phyloP scores from a whole-genome alignment of 306 rosid genomes.

The Hylodesmum podocarpum region DNA sequence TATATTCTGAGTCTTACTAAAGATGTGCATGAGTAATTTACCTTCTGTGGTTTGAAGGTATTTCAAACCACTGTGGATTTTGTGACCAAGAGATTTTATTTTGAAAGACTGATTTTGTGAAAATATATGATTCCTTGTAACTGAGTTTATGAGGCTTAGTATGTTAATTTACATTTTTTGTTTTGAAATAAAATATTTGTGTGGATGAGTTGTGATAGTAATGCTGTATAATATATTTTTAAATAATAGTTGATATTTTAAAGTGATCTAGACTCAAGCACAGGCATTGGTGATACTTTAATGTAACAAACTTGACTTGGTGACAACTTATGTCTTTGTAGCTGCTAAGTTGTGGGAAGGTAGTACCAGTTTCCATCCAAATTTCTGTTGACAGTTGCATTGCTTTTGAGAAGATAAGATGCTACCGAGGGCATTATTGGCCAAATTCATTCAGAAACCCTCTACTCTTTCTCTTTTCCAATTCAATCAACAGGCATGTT shows the following conservation, averaged over 20 bases:
- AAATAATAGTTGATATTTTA: not conserved
- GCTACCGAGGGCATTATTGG: slow-evolving; percentile 47
- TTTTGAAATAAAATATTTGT: not conserved
- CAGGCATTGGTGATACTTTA: not conserved
- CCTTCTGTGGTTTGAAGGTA: too few species aligned
- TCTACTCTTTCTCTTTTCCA: slow-evolving; percentile 34
- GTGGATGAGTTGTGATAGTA: not conserved
- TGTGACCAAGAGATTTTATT: not conserved
- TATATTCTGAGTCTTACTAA: not conserved
- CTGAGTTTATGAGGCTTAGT: not conserved
- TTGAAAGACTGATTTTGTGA: not conserved
- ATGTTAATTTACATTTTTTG: not conserved
- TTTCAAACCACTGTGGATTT: not conserved
- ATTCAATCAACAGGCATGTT: slow-evolving; percentile 56
- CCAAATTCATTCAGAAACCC: slow-evolving; percentile 29
- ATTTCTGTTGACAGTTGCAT: not conserved
- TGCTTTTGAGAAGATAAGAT: not conserved
- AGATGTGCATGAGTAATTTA: not conserved
- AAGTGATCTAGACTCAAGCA: not conserved
- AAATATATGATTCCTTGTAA: not conserved
- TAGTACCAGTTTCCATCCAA: not conserved
- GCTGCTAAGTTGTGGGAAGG: not conserved
- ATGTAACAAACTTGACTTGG: not conserved
- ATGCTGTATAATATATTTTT: not conserved
- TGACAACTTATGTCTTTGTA: not conserved